Evolutionary conservation across 139 green algal genomes (phyloP), one percentile per base, ranked within the genome.

Genomic region (Auxenochlorella protothecoides): DNA sequence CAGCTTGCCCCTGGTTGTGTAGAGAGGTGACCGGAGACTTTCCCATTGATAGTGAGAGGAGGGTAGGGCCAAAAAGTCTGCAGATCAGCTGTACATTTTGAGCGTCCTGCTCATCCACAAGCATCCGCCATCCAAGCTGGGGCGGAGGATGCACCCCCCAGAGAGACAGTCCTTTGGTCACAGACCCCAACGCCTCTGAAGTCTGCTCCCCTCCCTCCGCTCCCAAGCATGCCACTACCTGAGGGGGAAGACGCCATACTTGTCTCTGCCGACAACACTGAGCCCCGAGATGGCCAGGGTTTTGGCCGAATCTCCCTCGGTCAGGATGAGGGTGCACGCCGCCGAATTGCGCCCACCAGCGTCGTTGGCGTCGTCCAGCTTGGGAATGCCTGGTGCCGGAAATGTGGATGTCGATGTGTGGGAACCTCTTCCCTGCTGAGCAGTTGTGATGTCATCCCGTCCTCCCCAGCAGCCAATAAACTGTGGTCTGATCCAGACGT

Each of bases 291-390:
- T 89, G 44, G 93, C 95, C 76, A 99, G 87, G 4, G 95, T 76
- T 84, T 98, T 99, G 68, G 95, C 95, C 11, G 85, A 95, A 85
- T 99, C 95, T 62, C 95, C 95, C 84, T 99, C 95, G 0, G 95
- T 99, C 59, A 99, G 85, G 82, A 99, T 99, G n/a, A 99, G 85
- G 15, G 95, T 99, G 89, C 95, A 99, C 51, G 92, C 27, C 73
- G 89, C 69, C 7, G 84, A 93, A 76, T 91, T 90, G 44, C 85
- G 78, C 1, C 86, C 89, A 67, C 95, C 95, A 0, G 95, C 95
- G 64, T 98, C 88, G 74, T 99, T 99, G 65, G 95, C 95, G 74
- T 99, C 95, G 54, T 96, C 88, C 69, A 99, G 89, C 85, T 99
- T 99, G 51, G 89, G 81, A 55, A 99, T 91, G 69, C 95, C 95